Conservation (phyloP, 495 filamentous ascomycete genomes). For the Tuber aestivum region DNA sequence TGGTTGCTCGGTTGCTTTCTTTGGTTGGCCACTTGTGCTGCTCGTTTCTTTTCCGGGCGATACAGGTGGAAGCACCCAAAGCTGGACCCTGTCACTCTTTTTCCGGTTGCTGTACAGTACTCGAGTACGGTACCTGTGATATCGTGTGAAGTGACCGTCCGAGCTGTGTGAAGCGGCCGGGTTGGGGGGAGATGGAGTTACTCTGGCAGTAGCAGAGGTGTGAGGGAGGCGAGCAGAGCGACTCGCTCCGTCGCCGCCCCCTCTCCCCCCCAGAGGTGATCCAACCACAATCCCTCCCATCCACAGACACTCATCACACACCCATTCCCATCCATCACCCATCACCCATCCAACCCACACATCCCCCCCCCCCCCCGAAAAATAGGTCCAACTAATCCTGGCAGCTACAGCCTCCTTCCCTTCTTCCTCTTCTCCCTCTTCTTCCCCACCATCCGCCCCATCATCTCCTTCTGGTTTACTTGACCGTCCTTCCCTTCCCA, state of each 20-base stretch:
- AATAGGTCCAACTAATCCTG: conserved; percentile 31
- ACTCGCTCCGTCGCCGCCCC: background rate
- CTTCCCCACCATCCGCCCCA: conserved; percentile 41
- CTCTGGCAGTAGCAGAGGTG: background rate
- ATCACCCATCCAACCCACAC: background rate
- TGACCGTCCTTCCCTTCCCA: conserved; percentile 36
- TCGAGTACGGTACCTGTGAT: too few relatives aligned
- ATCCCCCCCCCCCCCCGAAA: conserved; percentile 29
- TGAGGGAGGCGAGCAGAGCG: background rate
- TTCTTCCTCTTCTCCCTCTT: conserved; percentile 36
- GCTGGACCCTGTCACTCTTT: background rate
- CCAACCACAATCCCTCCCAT: conserved; percentile 34
- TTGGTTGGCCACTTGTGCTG: background rate
- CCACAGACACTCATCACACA: conserved; percentile 23
- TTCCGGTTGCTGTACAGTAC: too few relatives aligned
- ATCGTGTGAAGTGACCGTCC: background rate
- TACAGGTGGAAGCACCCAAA: background rate
- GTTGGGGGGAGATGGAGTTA: background rate
- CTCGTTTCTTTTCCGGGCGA: background rate
- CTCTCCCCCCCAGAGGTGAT: background rate
- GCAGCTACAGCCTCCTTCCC: conserved; percentile 30
- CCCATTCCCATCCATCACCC: conserved; percentile 29
- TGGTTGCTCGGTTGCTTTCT: background rate
- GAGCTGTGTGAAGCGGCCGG: background rate
- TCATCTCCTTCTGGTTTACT: conserved; percentile 41